Evolutionary conservation across 2,329 filamentous ascomycete species (phyloP).

Genomic region (Microcyclospora pomicola): DNA sequence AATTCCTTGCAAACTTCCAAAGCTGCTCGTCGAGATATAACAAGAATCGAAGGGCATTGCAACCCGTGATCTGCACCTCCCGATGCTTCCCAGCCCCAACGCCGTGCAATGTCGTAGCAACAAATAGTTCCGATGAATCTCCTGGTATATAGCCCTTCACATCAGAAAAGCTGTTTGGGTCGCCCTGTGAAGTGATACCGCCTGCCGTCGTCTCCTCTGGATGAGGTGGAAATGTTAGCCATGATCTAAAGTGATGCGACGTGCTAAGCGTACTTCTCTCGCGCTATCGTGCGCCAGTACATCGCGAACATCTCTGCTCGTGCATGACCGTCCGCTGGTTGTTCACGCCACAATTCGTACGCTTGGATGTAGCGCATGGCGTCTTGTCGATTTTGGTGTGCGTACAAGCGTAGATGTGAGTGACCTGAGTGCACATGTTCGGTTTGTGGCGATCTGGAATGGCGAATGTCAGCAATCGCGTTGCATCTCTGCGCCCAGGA

Average conservation of each 20-base stretch:
- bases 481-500: background rate
- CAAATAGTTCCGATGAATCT: background rate
- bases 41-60: background rate
- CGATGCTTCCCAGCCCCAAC: background rate
- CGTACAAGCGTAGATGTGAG: slow-evolving; percentile 35
- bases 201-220: background rate
- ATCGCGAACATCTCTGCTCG: slow-evolving; percentile 34
- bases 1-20: no score
- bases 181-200: background rate
- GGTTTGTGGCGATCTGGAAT: background rate
- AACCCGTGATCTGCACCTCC: background rate
- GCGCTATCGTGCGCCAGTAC: slow-evolving; percentile 26
- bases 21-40: no score
- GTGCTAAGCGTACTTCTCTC: background rate
- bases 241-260: background rate
- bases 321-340: slow-evolving; percentile 34
- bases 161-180: background rate
- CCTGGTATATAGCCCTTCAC: background rate
- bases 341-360: slow-evolving; percentile 26
- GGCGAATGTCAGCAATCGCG: background rate
- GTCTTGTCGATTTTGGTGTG: slow-evolving; percentile 31
- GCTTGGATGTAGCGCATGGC: slow-evolving; percentile 33
- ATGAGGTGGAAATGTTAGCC: background rate
- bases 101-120: background rate
- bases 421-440: slow-evolving; percentile 34